Percentiles rank a stretch among this genome's conserved stretches.
Evolutionary conservation across 1,284 basidiomycete genomes (phyloP).

Genomic region (Puccinia coronata): DNA sequence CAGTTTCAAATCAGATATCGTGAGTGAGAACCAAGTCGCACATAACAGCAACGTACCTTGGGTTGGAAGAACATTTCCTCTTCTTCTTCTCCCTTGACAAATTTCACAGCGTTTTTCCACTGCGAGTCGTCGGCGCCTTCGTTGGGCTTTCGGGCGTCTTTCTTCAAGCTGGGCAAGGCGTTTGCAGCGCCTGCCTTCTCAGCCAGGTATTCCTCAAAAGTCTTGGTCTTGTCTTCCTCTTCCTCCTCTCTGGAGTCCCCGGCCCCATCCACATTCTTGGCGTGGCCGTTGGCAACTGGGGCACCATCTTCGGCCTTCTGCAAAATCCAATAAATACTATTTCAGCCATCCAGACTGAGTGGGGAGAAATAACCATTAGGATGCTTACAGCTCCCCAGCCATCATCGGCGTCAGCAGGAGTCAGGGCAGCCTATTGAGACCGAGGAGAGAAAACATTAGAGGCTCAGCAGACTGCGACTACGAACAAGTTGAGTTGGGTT

Average conservation of each 20-base stretch:
- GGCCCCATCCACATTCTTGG: not conserved
- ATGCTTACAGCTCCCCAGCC: constrained; percentile 33
- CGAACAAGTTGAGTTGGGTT: not conserved
- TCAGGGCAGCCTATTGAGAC: constrained; percentile 29
- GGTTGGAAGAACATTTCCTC: constrained; percentile 47
- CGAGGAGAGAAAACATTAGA: not conserved
- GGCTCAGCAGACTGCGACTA: not conserved
- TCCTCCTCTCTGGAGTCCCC: constrained; percentile 28
- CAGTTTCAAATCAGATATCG: not conserved
- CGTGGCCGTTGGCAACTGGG: constrained; percentile 35
- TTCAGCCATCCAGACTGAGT: not conserved
- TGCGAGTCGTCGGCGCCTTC: constrained; percentile 44
- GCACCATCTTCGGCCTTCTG: constrained; percentile 28
- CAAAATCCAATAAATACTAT: not conserved
- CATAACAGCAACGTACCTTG: constrained; percentile 15
- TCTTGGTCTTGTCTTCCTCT: constrained; percentile 49
- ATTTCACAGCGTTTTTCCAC: constrained; percentile 48
- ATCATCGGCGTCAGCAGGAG: constrained; percentile 33
- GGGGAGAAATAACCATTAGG: not conserved
- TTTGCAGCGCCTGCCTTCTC: constrained; percentile 35
- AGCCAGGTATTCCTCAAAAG: constrained; percentile 48
- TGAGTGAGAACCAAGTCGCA: not conserved
- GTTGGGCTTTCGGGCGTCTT: constrained; percentile 44
- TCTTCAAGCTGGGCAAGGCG: constrained; percentile 35
- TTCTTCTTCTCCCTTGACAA: constrained; percentile 40